phyloP scores from a whole-genome alignment of 1,284 basidiomycete genomes.

The Cutaneotrichosporon cutaneum region DNA sequence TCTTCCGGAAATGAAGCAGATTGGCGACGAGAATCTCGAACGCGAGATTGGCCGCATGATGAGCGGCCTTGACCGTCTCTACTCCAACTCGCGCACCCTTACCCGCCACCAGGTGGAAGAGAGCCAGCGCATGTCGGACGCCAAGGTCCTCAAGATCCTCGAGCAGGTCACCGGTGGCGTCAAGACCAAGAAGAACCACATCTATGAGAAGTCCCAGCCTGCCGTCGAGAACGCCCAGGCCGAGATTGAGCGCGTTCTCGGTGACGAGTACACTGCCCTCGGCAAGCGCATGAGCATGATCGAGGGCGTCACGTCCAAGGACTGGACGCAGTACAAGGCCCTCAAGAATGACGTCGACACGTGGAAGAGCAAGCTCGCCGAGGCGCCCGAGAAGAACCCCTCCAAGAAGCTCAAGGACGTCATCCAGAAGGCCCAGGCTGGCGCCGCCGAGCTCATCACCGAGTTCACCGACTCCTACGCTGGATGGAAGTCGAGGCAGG shows the following conservation, averaged over 20 bases:
- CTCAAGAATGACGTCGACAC: constrained; percentile 36
- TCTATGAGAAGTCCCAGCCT: constrained; percentile 27
- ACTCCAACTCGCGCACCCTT: constrained; percentile 36
- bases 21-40: constrained; percentile 32
- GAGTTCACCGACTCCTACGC: constrained; percentile 44
- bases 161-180: constrained; percentile 30
- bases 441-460: constrained; percentile 28
- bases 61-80: constrained; percentile 48
- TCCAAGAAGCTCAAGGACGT: constrained; percentile 28
- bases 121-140: constrained; percentile 35
- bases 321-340: constrained; percentile 42
- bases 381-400: constrained; percentile 29
- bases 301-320: constrained; percentile 32
- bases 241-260: constrained; percentile 33
- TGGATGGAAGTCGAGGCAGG: constrained; percentile 33
- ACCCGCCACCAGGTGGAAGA: constrained; percentile 39
- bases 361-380: constrained; percentile 37
- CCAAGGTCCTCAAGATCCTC: constrained; percentile 25
- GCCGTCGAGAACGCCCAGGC: constrained; percentile 29
- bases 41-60: constrained; percentile 43
- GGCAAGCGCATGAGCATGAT: constrained; percentile 33
- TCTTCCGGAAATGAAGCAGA: constrained; percentile 29
- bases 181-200: constrained; percentile 22
- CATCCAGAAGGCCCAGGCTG: constrained; percentile 22
- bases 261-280: constrained; percentile 36